Evolutionary conservation across 2,329 filamentous ascomycete genomes (phyloP), one percentile per base, ranked within the genome.

Genomic region (Trichoderma lentiforme): DNA sequence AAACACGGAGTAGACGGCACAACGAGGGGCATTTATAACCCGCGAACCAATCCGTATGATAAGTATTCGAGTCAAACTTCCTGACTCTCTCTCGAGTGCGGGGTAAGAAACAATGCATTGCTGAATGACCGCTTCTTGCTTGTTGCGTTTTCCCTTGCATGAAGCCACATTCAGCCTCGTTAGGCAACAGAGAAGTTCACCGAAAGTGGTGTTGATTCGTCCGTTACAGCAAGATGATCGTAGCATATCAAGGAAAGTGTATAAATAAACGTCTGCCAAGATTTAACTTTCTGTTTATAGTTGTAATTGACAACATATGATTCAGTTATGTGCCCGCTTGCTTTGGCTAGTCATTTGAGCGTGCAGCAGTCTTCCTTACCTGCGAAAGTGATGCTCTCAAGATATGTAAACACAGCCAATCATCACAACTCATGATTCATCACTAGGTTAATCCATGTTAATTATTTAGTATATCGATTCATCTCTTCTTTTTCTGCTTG

Each of bases 281-380:
- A 43, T 3, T 9, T n/a, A 43, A n/a, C 1, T 1, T 43, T 3
- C 39, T 43, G n/a, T 43, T 43, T 0, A 9, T n/a, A n/a, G 0
- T n/a, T 43, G 3, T 43, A 43, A 15, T 43, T 43, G 39, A 43
- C 7, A n/a, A n/a, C 39, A 43, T 43, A n/a, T n/a, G 15, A n/a
- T 43, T 7, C 39, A 43, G 3, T 9, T 4, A n/a, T 43, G 15
- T 43, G 18, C n/a, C 39, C 15, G 7, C 0, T 43, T 1, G 18
- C 39, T n/a, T 43, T n/a, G 1, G 15, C 39, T 43, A 43, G 39
- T 2, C 39, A 18, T 9, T 43, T 2, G 43, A 18, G 21, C 11
- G 11, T 51, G 11, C n/a, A 9, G 47, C 1, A 1, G 21, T 51
- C 5, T 6, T 51, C n/a, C 11, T 21, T 12, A 12, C n/a, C 4